Conservation (phyloP, 257 asterid genomes). For the Fraxinus anomala region DNA sequence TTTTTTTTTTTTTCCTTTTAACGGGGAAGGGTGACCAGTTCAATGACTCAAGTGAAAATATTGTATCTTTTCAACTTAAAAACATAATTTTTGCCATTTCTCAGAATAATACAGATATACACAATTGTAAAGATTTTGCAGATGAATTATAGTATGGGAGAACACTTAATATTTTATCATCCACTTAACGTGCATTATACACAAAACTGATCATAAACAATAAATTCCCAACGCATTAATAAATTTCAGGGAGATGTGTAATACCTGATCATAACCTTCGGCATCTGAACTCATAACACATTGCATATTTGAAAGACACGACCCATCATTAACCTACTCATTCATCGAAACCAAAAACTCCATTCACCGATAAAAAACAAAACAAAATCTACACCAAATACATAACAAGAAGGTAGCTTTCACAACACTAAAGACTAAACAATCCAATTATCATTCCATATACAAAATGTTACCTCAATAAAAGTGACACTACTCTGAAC, state of each 20-base stretch:
- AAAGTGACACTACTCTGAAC: slow-evolving; percentile 84
- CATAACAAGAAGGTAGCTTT: slow-evolving; percentile 7
- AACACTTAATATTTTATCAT: not conserved
- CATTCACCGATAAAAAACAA: slow-evolving; percentile 18
- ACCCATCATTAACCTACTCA: slow-evolving; percentile 91
- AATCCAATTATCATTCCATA: slow-evolving; percentile 1
- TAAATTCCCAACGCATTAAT: slow-evolving; percentile 2
- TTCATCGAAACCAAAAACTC: slow-evolving; percentile 20
- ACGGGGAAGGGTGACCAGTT: not conserved
- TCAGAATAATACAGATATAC: not conserved
- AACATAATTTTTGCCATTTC: not conserved
- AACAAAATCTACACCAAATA: slow-evolving; percentile 13
- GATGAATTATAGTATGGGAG: not conserved
- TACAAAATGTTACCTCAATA: slow-evolving; percentile 60
- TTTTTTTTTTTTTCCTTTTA: no score
- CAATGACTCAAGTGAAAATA: not conserved
- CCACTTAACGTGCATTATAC: not conserved
- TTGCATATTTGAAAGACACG: slow-evolving; percentile 96
- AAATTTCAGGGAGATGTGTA: slow-evolving; percentile 18
- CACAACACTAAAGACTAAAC: not conserved
- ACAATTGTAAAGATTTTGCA: not conserved
- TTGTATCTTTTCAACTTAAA: not conserved
- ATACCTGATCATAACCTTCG: slow-evolving; percentile 91
- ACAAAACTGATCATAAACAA: not conserved
- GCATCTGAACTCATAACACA: slow-evolving; percentile 83